A percentile compares a stretch with the other conserved stretches of the same genome.
Conservation (phyloP, 2,329 filamentous ascomycete species). For the Penicillium sp. region DNA sequence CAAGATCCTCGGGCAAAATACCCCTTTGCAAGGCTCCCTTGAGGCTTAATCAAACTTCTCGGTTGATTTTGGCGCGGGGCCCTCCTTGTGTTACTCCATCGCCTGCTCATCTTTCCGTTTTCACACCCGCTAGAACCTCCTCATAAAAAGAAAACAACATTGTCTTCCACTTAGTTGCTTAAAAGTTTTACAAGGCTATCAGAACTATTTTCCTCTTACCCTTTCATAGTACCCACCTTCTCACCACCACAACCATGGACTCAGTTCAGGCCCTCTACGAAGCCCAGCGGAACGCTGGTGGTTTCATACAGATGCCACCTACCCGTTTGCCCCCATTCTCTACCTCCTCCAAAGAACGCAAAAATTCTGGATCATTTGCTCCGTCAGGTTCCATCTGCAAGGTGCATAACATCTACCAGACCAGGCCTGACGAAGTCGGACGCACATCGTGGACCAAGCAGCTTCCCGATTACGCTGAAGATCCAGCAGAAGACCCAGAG, state of each 20-base stretch:
- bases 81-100: neutral
- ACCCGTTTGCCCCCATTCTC: neutral
- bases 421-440: constrained; percentile 56
- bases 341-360: neutral
- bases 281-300: neutral
- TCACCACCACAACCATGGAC: neutral
- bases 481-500: constrained; percentile 64
- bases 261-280: neutral
- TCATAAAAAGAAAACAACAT: neutral
- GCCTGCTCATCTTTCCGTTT: neutral
- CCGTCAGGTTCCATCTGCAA: constrained; percentile 39
- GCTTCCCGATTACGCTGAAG: constrained; percentile 59
- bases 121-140: neutral
- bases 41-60: neutral
- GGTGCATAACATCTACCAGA: constrained; percentile 55
- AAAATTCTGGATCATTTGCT: constrained; percentile 15
- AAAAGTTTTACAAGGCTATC: neutral
- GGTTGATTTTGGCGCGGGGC: neutral
- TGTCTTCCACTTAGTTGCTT: neutral
- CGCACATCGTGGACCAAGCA: constrained; percentile 61
- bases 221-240: neutral
- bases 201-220: neutral
- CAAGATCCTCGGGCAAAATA: too few species aligned
- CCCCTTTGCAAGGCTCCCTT: neutral
- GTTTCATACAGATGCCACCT: neutral